phyloP scores from a whole-genome alignment of 2,329 filamentous ascomycete species.

The Rugonectria rugulosa region DNA sequence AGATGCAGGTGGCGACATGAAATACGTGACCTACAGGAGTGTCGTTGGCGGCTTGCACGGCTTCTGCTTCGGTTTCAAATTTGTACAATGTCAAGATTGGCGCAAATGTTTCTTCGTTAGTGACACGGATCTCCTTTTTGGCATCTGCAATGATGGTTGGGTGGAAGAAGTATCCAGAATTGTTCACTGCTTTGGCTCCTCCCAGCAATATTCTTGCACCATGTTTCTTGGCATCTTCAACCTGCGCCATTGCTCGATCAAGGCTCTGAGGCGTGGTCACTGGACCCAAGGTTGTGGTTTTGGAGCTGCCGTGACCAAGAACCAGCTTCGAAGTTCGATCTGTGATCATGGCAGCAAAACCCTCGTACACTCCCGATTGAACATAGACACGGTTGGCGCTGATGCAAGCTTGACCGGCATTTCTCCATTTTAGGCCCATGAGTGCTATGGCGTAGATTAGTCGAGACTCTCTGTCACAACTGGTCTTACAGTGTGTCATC shows the following conservation, averaged over 20 bases:
- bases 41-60: slow-evolving; percentile 20
- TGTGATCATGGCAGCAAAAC: slow-evolving; percentile 13
- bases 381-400: slow-evolving; percentile 66
- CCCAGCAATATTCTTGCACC: slow-evolving; percentile 20
- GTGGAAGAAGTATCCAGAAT: slow-evolving; percentile 26
- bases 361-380: slow-evolving; percentile 66
- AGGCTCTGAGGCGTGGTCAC: slow-evolving; percentile 24
- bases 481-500: slow-evolving; percentile 52
- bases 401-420: slow-evolving; percentile 75
- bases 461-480: no score
- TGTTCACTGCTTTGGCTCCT: neutral
- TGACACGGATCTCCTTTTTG: slow-evolving; percentile 9
- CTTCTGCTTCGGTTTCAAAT: slow-evolving; percentile 29
- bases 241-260: slow-evolving; percentile 9
- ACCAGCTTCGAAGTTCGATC: neutral
- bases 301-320: slow-evolving; percentile 21
- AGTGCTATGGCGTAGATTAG: no score
- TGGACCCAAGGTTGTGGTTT: slow-evolving; percentile 18
- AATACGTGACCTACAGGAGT: no score
- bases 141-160: slow-evolving; percentile 25
- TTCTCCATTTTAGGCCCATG: slow-evolving; percentile 69
- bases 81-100: slow-evolving; percentile 23
- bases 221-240: slow-evolving; percentile 19
- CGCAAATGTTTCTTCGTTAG: slow-evolving; percentile 26
- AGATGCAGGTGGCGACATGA: no score